Evolutionary conservation across 768 basidiomycete species (phyloP).

Genomic region (Russula sp.): DNA sequence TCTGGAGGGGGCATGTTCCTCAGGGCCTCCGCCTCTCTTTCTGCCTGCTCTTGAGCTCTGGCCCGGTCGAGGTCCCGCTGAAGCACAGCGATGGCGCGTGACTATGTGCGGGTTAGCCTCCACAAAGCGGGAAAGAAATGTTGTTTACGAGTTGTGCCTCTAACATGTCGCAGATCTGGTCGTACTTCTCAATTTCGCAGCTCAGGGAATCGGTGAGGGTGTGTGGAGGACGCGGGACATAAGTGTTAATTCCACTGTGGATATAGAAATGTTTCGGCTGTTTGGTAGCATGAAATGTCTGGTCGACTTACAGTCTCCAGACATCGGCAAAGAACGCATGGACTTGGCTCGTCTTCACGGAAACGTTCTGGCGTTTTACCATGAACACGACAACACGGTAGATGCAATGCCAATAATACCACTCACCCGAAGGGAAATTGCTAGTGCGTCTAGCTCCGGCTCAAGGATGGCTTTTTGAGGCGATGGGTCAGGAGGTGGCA

Average conservation of each 20-base stretch:
- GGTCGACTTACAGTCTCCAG: conserved; percentile 51
- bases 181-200: conserved; percentile 70
- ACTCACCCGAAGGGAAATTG: conserved; percentile 51
- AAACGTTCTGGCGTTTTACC: background rate
- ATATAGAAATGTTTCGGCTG: background rate
- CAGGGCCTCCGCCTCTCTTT: conserved; percentile 28
- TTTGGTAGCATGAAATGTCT: background rate
- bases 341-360: conserved; percentile 58
- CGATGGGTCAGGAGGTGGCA: conserved; percentile 46
- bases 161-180: conserved; percentile 72
- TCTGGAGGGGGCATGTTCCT: conserved; percentile 31
- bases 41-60: conserved; percentile 40
- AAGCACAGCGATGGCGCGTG: conserved; percentile 64
- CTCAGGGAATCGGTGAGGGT: conserved; percentile 59
- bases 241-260: conserved; percentile 49
- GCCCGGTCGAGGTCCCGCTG: conserved; percentile 59
- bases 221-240: conserved; percentile 58
- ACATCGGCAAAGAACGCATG: conserved; percentile 64
- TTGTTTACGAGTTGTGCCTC: conserved; percentile 61
- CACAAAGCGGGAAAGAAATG: background rate
- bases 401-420: background rate
- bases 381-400: background rate
- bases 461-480: conserved; percentile 44
- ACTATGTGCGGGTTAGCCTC: conserved; percentile 34
- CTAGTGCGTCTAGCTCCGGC: conserved; percentile 57